Conservation (phyloP, 169 alveolate species). For the Plasmodium gallinaceum region DNA sequence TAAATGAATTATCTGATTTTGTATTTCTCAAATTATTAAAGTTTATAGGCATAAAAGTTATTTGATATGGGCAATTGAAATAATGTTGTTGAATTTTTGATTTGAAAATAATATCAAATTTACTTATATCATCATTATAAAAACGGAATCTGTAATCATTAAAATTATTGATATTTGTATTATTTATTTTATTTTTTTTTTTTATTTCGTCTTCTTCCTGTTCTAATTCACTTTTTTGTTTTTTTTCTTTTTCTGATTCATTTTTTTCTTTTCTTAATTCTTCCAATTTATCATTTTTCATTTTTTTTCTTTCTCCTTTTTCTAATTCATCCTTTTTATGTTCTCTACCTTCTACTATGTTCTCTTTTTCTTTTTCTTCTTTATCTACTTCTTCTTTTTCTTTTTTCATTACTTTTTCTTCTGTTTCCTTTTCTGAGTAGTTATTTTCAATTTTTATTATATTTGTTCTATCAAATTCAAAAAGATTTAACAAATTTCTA, state of each 20-base stretch:
- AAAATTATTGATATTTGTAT: not conserved
- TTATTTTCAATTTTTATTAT: conserved; percentile 1
- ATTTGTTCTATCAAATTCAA: conserved; percentile 44
- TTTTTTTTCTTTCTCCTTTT: not conserved
- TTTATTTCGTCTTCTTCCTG: not conserved
- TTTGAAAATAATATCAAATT: conserved; percentile 58
- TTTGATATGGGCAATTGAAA: conserved; percentile 76
- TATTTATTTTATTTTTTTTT: not conserved
- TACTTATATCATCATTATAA: not conserved
- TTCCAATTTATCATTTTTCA: not conserved
- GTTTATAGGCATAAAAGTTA: conserved; percentile 51
- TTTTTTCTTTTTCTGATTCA: not conserved
- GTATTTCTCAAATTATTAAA: not conserved
- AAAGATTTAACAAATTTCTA: conserved; percentile 41
- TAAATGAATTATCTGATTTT: not conserved
- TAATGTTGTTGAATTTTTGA: conserved; percentile 77
- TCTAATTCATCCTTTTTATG: not conserved
- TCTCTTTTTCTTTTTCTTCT: too few species aligned
- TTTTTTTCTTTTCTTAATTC: not conserved
- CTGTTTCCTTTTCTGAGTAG: too few species aligned
- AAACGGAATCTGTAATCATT: conserved; percentile 61
- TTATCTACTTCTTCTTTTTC: too few species aligned
- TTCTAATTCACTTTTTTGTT: not conserved
- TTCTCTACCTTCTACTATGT: too few species aligned
- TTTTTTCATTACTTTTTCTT: too few species aligned